Evolutionary conservation across 2,329 filamentous ascomycete genomes (phyloP).

Genomic region (Xylariaceae sp.): DNA sequence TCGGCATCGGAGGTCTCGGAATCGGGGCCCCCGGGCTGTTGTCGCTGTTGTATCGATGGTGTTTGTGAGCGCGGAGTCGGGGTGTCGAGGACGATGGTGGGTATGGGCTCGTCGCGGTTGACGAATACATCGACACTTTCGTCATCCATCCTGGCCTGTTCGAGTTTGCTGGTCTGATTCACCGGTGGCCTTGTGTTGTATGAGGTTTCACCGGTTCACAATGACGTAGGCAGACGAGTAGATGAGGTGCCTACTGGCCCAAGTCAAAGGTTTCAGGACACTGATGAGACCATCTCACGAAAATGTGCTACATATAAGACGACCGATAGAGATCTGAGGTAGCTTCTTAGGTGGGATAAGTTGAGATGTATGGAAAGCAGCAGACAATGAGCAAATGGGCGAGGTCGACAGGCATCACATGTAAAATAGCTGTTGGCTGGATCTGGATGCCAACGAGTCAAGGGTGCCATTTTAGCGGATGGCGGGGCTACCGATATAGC

Average conservation of each 20-base stretch:
- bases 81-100: conserved; percentile 21
- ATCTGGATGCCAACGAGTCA: too few species aligned
- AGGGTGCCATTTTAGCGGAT: not conserved
- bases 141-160: conserved; percentile 19
- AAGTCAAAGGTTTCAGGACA: too few species aligned
- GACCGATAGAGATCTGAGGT: too few species aligned
- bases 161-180: not conserved
- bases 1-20: conserved; percentile 26
- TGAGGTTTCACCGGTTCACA: conserved; percentile 6
- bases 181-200: not conserved
- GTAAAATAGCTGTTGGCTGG: too few species aligned
- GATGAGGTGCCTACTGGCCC: too few species aligned
- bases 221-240: conserved; percentile 15
- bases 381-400: too few species aligned
- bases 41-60: conserved; percentile 14
- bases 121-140: conserved; percentile 21
- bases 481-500: not conserved
- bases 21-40: conserved; percentile 11
- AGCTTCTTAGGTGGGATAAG: too few species aligned
- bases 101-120: conserved; percentile 30
- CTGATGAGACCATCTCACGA: too few species aligned
- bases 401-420: too few species aligned
- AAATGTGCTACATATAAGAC: too few species aligned
- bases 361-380: too few species aligned
- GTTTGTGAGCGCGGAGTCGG: conserved; percentile 18